Percentiles rank a stretch among this genome's conserved stretches.
Evolutionary conservation across 257 asterid genomes (phyloP).

Genomic region (Catharanthus roseus): DNA sequence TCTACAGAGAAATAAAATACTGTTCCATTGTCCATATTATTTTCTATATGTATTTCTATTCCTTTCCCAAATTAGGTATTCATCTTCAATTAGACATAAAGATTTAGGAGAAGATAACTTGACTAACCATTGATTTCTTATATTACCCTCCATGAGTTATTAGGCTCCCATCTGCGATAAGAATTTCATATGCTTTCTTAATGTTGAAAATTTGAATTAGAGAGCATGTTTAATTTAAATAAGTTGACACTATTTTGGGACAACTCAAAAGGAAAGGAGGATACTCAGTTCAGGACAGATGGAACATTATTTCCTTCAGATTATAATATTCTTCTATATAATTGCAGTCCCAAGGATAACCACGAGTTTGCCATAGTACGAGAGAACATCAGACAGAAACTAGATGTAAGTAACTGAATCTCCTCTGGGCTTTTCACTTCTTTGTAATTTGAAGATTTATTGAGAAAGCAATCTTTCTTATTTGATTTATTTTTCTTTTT

Average conservation of each 20-base stretch:
- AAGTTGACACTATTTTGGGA: neutral
- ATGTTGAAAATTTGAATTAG: neutral
- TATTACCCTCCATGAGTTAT: neutral
- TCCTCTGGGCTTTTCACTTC: slow-evolving; percentile 11
- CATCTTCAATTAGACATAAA: neutral
- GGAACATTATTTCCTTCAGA: neutral
- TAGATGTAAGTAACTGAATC: slow-evolving; percentile 56
- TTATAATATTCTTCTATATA: slow-evolving; percentile 4
- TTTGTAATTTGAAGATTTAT: neutral
- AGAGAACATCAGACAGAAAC: slow-evolving; percentile 65
- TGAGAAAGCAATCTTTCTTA: neutral
- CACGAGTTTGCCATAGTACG: slow-evolving; percentile 86
- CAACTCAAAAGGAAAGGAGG: neutral
- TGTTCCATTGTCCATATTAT: neutral
- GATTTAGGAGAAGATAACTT: neutral
- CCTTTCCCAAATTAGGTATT: neutral
- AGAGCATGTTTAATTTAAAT: neutral
- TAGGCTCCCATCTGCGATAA: neutral
- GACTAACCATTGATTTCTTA: neutral
- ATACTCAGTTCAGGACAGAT: neutral
- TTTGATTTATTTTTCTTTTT: slow-evolving; percentile 9
- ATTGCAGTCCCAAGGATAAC: slow-evolving; percentile 78
- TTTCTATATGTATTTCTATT: slow-evolving; percentile 1
- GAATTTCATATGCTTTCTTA: neutral
- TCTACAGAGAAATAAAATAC: neutral